phyloP scores from a whole-genome alignment of 2,329 filamentous ascomycete genomes.

The Acephala macrosclerotiorum region DNA sequence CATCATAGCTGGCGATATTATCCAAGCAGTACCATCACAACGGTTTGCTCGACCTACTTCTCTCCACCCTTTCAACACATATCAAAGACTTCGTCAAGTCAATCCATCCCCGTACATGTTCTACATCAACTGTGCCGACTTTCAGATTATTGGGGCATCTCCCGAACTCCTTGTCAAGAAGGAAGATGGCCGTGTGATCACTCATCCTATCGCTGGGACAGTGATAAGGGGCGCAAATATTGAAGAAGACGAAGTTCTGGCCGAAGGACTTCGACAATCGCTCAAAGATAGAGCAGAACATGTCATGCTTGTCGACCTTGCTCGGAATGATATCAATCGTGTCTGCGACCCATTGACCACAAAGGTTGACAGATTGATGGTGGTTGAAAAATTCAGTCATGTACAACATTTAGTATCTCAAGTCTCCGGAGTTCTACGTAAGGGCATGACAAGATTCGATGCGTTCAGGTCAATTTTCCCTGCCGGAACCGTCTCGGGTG shows the following conservation, averaged over 20 bases:
- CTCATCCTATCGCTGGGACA: constrained; percentile 95
- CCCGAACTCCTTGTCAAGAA: constrained; percentile 95
- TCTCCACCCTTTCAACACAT: constrained; percentile 97
- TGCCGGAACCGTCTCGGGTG: constrained; percentile 92
- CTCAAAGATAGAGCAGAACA: constrained; percentile 94
- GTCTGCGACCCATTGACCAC: constrained; percentile 92
- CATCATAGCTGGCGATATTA: constrained; percentile 92
- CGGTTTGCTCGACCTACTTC: constrained; percentile 88
- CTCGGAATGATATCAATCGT: constrained; percentile 95
- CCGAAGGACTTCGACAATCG: constrained; percentile 77
- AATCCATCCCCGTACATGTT: constrained; percentile 98
- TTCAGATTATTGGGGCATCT: constrained; percentile 94
- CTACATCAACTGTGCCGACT: constrained; percentile 89
- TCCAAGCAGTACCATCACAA: constrained; percentile 96
- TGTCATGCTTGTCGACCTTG: constrained; percentile 97
- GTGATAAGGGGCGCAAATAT: constrained; percentile 84
- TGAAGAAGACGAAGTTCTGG: constrained; percentile 82
- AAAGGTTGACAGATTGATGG: constrained; percentile 92
- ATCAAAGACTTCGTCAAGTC: constrained; percentile 93
- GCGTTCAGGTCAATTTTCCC: constrained; percentile 97
- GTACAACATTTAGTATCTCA: constrained; percentile 97
- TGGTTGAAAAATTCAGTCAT: constrained; percentile 92
- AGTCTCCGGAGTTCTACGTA: constrained; percentile 87
- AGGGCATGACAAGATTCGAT: constrained; percentile 88
- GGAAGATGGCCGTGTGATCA: constrained; percentile 86